A percentile compares a stretch with the other conserved stretches of the same genome.
phyloP scores from a whole-genome alignment of 345 rosid species.

The Boechera divaricarpa region DNA sequence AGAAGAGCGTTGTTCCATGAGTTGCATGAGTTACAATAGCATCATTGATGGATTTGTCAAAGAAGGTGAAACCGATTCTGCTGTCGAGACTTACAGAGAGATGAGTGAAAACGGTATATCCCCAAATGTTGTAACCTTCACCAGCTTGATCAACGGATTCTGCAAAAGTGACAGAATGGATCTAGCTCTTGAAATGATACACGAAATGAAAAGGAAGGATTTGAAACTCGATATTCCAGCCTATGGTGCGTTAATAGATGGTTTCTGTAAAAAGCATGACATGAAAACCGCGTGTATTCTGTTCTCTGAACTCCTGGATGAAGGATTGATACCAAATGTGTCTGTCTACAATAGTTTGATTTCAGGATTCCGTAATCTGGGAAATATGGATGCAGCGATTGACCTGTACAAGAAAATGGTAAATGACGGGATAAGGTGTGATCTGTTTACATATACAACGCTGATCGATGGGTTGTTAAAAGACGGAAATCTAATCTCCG shows the following conservation, averaged over 20 bases:
- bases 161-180: slow-evolving; percentile 54
- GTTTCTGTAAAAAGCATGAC: slow-evolving; percentile 61
- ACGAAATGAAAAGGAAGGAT: slow-evolving; percentile 65
- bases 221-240: slow-evolving; percentile 58
- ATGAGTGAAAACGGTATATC: slow-evolving; percentile 59
- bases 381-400: slow-evolving; percentile 35
- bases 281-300: slow-evolving; percentile 60
- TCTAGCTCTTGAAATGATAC: slow-evolving; percentile 56
- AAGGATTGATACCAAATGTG: slow-evolving; percentile 60
- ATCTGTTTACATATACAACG: slow-evolving; percentile 68
- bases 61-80: slow-evolving; percentile 55
- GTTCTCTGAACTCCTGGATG: slow-evolving; percentile 63
- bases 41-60: slow-evolving; percentile 67
- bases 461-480: slow-evolving; percentile 75
- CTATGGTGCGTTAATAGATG: slow-evolving; percentile 66
- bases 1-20: slow-evolving; percentile 53
- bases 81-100: slow-evolving; percentile 54
- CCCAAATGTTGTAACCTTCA: slow-evolving; percentile 59
- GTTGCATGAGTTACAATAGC: slow-evolving; percentile 60
- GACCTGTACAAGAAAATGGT: slow-evolving; percentile 51
- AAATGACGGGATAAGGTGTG: slow-evolving; percentile 59
- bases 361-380: slow-evolving; percentile 45
- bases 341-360: slow-evolving; percentile 68
- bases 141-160: slow-evolving; percentile 64
- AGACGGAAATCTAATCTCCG: slow-evolving; percentile 55